phyloP scores from a whole-genome alignment of 495 filamentous ascomycete species.

The Aspergillus diversus region DNA sequence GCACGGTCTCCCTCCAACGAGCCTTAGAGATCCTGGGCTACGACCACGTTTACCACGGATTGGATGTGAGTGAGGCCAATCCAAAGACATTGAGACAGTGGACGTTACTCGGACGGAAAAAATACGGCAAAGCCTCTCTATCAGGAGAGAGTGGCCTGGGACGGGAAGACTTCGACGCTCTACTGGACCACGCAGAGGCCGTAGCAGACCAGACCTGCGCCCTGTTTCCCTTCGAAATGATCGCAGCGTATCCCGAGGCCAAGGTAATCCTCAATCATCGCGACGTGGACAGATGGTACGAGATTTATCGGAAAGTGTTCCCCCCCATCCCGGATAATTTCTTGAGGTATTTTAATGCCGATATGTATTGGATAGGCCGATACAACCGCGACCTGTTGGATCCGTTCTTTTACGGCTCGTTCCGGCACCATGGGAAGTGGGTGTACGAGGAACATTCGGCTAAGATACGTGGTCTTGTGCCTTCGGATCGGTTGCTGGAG shows the following conservation, averaged over 20 bases:
- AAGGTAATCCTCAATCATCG: slow-evolving; percentile 18
- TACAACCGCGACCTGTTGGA: slow-evolving; percentile 6
- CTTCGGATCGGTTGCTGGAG: slow-evolving; percentile 51
- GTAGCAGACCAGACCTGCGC: slow-evolving; percentile 14
- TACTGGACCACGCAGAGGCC: slow-evolving; percentile 16
- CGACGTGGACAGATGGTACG: slow-evolving; percentile 20
- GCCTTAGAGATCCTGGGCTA: slow-evolving; percentile 33
- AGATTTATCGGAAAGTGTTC: slow-evolving; percentile 37
- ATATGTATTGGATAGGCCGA: slow-evolving; percentile 24
- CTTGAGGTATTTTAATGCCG: slow-evolving; percentile 22
- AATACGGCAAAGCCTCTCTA: slow-evolving; percentile 27
- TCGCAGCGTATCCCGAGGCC: slow-evolving; percentile 45
- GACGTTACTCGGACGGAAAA: slow-evolving; percentile 16
- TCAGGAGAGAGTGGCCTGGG: slow-evolving; percentile 20
- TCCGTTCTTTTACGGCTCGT: slow-evolving; percentile 7
- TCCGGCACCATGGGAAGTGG: slow-evolving; percentile 28
- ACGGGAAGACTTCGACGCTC: slow-evolving; percentile 18
- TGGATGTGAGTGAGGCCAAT: slow-evolving; percentile 14
- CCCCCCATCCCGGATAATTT: background rate
- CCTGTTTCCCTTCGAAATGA: slow-evolving; percentile 18
- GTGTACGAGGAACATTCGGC: slow-evolving; percentile 34
- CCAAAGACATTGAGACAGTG: slow-evolving; percentile 22
- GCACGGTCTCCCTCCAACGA: slow-evolving; percentile 31
- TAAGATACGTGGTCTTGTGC: slow-evolving; percentile 35
- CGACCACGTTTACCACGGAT: slow-evolving; percentile 35